Conservation (phyloP, 768 basidiomycete genomes). For the Phallus indusiatus region DNA sequence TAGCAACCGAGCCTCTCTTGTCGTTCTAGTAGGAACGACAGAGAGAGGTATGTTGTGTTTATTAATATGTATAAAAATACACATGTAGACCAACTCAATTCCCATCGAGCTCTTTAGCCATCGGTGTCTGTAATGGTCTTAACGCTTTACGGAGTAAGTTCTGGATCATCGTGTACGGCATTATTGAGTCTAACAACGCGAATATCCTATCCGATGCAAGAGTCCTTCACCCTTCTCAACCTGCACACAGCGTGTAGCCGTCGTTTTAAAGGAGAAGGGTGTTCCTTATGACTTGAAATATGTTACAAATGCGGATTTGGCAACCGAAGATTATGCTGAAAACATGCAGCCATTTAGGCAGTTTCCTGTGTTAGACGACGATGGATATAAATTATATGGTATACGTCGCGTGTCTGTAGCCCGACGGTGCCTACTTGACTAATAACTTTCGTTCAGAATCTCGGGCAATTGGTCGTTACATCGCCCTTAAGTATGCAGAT, state of each 20-base stretch:
- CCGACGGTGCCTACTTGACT: too few species aligned
- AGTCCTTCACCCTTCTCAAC: not conserved
- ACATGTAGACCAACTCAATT: too few species aligned
- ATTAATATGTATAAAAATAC: too few species aligned
- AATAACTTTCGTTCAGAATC: not conserved
- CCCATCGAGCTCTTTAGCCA: too few species aligned
- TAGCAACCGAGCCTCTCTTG: too few species aligned
- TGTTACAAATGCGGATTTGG: conserved; percentile 14
- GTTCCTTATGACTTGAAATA: conserved; percentile 40
- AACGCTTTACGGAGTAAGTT: not conserved
- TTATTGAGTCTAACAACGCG: not conserved
- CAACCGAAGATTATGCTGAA: not conserved
- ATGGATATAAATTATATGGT: conserved; percentile 12
- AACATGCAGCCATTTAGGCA: conserved; percentile 2
- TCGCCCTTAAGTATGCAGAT: conserved; percentile 11
- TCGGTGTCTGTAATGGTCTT: not conserved
- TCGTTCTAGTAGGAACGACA: too few species aligned
- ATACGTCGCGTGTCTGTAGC: too few species aligned
- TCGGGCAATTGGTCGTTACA: conserved; percentile 8
- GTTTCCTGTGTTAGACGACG: not conserved
- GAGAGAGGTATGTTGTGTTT: too few species aligned
- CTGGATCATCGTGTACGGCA: not conserved
- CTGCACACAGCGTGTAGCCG: conserved; percentile 44
- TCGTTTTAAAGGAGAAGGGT: conserved; percentile 43
- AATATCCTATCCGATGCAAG: not conserved